Percentiles rank a stretch among this genome's conserved stretches.
phyloP scores from a whole-genome alignment of 768 basidiomycete genomes.

The Filobasidium wieringae region DNA sequence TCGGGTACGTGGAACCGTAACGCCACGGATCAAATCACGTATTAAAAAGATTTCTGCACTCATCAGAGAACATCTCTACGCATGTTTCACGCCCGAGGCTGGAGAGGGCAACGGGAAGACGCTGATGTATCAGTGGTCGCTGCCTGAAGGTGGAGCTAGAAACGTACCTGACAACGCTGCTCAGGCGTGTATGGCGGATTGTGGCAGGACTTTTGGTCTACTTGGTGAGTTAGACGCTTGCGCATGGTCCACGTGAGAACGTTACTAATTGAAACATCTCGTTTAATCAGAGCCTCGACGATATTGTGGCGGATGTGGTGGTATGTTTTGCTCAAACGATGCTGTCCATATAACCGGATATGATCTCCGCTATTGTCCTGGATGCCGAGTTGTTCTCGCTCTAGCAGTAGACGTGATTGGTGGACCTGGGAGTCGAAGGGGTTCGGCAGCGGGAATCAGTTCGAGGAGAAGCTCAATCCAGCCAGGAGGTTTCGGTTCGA shows the following conservation, averaged over 20 bases:
- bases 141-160: constrained; percentile 37
- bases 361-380: constrained; percentile 28
- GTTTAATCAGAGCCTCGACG: constrained; percentile 24
- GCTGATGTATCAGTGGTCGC: constrained; percentile 34
- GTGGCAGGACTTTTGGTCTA: constrained; percentile 34
- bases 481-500: background rate
- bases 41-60: background rate
- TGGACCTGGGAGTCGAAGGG: constrained; percentile 9
- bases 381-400: constrained; percentile 29
- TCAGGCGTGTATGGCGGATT: constrained; percentile 34
- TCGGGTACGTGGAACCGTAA: constrained; percentile 48
- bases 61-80: constrained; percentile 35
- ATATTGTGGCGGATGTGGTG: constrained; percentile 38
- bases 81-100: constrained; percentile 21
- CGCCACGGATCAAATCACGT: background rate
- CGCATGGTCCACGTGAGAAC: background rate
- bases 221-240: constrained; percentile 17
- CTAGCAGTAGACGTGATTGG: constrained; percentile 22
- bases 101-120: constrained; percentile 14
- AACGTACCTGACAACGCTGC: constrained; percentile 28
- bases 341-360: constrained; percentile 9
- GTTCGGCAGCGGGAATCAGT: constrained; percentile 9
- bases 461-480: constrained; percentile 5
- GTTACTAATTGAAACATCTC: background rate
- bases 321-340: constrained; percentile 30